Percentiles rank a stretch among this genome's conserved stretches.
These are phyloP conservation scores for Ophidiomyces ophidiicola DNA, from an alignment of 2,329 filamentous ascomycete species.

Conservation along the genomic window DNA sequence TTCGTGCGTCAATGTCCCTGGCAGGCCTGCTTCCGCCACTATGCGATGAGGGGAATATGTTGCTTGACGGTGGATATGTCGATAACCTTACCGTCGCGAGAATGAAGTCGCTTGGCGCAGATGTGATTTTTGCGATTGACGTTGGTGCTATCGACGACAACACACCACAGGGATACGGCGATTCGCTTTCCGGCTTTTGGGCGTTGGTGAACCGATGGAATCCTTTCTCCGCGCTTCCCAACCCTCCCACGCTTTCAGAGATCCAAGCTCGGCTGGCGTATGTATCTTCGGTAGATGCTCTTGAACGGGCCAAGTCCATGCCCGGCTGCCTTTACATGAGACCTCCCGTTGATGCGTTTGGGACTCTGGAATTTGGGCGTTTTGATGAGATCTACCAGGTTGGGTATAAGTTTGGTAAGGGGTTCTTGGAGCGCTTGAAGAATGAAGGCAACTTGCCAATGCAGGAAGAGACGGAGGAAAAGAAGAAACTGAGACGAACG, in stretches of 20 bases:
- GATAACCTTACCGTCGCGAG: constrained; percentile 95
- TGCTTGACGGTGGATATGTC: constrained; percentile 90
- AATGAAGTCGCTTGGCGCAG: constrained; percentile 88
- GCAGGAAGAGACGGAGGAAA: constrained; percentile 61
- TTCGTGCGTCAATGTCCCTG: constrained; percentile 91
- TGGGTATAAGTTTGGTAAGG: constrained; percentile 73
- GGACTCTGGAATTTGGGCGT: constrained; percentile 89
- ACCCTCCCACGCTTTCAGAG: constrained; percentile 87
- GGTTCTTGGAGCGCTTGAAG: constrained; percentile 63
- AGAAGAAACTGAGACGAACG: constrained; percentile 62
- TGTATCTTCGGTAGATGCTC: constrained; percentile 83
- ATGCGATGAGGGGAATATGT: constrained; percentile 93
- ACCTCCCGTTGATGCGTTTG: constrained; percentile 84
- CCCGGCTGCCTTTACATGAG: constrained; percentile 93
- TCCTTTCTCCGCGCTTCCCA: constrained; percentile 74
- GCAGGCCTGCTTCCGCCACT: constrained; percentile 85
- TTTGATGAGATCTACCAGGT: constrained; percentile 94
- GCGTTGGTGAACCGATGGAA: constrained; percentile 94
- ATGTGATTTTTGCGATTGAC: constrained; percentile 90
- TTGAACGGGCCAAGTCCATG: constrained; percentile 84
- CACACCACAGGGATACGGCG: constrained; percentile 82
- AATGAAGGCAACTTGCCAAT: constrained; percentile 64
- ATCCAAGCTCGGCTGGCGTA: constrained; percentile 93
- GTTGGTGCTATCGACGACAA: constrained; percentile 88
- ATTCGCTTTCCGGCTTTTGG: constrained; percentile 91